Percentiles rank a stretch among this genome's conserved stretches.
Evolutionary conservation across 2,329 filamentous ascomycete species (phyloP).

Genomic region (Xylariales sp.): DNA sequence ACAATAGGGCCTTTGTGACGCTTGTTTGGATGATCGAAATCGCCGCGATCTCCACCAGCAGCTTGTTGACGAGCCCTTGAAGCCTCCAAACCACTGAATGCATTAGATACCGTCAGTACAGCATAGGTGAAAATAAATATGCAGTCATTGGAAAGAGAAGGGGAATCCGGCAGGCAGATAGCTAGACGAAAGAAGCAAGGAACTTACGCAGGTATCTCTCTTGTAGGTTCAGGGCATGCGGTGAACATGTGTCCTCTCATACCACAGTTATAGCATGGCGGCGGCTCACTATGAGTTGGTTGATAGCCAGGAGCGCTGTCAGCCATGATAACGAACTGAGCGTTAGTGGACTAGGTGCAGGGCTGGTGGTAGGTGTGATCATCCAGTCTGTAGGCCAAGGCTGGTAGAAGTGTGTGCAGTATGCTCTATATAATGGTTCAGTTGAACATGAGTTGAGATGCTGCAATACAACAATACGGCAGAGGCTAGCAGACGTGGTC

Average conservation of each 20-base stretch:
- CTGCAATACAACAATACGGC: too few relatives aligned
- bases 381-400: too few relatives aligned
- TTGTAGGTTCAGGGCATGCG: conserved; percentile 27
- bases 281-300: conserved; percentile 20
- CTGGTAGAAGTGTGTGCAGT: too few relatives aligned
- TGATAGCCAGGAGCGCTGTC: conserved; percentile 22
- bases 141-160: background rate
- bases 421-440: too few relatives aligned
- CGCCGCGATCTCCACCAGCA: conserved; percentile 15
- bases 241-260: conserved; percentile 27
- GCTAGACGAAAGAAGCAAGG: background rate
- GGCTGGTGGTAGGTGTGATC: too few relatives aligned
- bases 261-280: conserved; percentile 29
- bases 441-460: too few relatives aligned
- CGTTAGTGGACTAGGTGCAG: too few relatives aligned
- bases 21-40: conserved; percentile 14
- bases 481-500: too few relatives aligned
- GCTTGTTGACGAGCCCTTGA: conserved; percentile 16
- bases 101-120: too few relatives aligned
- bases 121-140: background rate
- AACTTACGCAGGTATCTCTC: conserved; percentile 29
- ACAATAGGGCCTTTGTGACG: conserved; percentile 26
- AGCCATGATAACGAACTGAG: conserved; percentile 17
- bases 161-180: background rate
- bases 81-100: conserved; percentile 29